These are phyloP conservation scores for Zoysia pacifica DNA, from an alignment of 176 grass and related monocot genomes.

Conservation along the genomic window DNA sequence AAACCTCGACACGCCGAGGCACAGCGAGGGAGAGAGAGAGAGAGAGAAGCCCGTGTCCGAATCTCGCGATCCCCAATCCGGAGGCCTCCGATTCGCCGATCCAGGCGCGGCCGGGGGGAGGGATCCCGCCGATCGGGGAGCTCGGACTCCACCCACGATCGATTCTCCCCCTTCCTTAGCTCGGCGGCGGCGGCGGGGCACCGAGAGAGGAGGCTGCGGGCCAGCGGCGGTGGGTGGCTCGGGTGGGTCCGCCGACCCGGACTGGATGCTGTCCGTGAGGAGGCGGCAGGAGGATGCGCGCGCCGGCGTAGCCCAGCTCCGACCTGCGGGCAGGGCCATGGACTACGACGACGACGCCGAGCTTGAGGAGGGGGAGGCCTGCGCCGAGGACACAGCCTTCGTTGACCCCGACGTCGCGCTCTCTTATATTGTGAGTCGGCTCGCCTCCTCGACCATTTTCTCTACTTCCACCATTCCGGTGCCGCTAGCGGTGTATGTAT, in stretches of 20 bases:
- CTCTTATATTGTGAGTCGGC: slow-evolving; percentile 90
- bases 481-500: background rate
- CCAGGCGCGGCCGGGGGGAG: slow-evolving; percentile 3
- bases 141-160: slow-evolving; percentile 35
- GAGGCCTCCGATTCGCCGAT: slow-evolving; percentile 31
- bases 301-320: slow-evolving; percentile 10
- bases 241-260: slow-evolving; percentile 2
- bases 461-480: background rate
- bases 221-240: slow-evolving; percentile 5
- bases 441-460: background rate
- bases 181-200: slow-evolving; percentile 12
- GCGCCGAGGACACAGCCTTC: slow-evolving; percentile 53
- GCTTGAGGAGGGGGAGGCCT: slow-evolving; percentile 87
- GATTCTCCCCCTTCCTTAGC: background rate
- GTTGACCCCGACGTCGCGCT: slow-evolving; percentile 80
- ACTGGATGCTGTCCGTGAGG: slow-evolving; percentile 64
- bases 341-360: slow-evolving; percentile 72
- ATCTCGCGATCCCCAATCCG: slow-evolving; percentile 59
- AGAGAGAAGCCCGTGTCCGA: background rate
- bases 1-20: slow-evolving; percentile 47
- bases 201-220: background rate
- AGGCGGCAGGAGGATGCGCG: slow-evolving; percentile 48
- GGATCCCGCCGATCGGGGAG: slow-evolving; percentile 49
- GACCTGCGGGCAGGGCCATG: slow-evolving; percentile 20
- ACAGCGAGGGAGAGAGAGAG: background rate